Conservation (phyloP, 202 grass and related monocot genomes). For the Eragrostis tef region DNA sequence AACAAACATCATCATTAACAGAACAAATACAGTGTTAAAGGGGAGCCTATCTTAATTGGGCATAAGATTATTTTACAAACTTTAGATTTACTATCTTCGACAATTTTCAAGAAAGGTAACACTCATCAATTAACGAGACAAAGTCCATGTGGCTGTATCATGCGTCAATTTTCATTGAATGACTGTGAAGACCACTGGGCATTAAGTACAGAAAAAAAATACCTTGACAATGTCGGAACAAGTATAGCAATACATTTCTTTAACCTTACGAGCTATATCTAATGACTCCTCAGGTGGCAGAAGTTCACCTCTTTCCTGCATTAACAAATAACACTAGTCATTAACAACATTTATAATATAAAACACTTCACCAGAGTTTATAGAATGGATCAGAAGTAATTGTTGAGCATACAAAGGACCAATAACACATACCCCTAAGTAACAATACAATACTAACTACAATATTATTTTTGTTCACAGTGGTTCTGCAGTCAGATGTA, state of each 20-base stretch:
- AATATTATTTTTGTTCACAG: background rate
- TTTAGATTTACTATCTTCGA: constrained; percentile 12
- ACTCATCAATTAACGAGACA: constrained; percentile 18
- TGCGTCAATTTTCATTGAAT: constrained; percentile 14
- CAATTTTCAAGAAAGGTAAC: background rate
- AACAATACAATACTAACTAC: constrained; percentile 1
- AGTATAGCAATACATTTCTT: constrained; percentile 95
- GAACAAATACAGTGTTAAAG: background rate
- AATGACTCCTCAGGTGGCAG: constrained; percentile 87
- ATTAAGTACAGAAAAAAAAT: constrained; percentile 44
- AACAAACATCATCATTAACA: background rate
- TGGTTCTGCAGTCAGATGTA: constrained; percentile 23
- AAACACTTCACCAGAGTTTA: constrained; percentile 11
- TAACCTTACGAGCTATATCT: constrained; percentile 87
- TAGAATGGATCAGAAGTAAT: constrained; percentile 21
- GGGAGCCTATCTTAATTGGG: background rate
- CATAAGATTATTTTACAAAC: background rate
- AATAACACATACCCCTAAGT: constrained; percentile 19
- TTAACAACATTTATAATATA: constrained; percentile 29
- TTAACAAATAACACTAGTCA: constrained; percentile 41
- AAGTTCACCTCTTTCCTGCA: constrained; percentile 96
- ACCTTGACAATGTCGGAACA: constrained; percentile 96
- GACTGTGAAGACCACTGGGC: constrained; percentile 5
- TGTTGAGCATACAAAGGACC: constrained; percentile 31
- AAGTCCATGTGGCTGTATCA: background rate